These are phyloP conservation scores for Backusella australiensis DNA, from an alignment of 192 early-diverging fungal species.

Conservation along the genomic window DNA sequence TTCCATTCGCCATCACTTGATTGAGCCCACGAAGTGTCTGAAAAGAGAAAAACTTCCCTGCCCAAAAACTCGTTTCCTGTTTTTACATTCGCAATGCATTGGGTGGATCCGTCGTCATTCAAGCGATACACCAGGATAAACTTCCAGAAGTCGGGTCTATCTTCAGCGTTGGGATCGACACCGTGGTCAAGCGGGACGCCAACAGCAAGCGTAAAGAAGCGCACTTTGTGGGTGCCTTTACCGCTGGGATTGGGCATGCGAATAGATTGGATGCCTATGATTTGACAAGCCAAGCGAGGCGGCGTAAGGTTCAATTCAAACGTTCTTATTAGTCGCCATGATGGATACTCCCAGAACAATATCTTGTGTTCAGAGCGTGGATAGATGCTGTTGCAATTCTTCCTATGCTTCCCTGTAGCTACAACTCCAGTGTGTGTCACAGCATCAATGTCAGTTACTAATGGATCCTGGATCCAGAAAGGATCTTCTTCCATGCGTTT, in stretches of 20 bases:
- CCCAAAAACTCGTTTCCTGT: slow-evolving; percentile 15
- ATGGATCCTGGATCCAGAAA: slow-evolving; percentile 33
- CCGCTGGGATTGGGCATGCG: not conserved
- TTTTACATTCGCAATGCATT: slow-evolving; percentile 10
- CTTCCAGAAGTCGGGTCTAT: not conserved
- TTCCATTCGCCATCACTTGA: slow-evolving; percentile 12
- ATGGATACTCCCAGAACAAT: slow-evolving; percentile 36
- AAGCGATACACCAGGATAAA: not conserved
- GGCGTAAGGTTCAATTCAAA: slow-evolving; percentile 31
- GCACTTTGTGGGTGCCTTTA: not conserved
- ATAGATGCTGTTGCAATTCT: not conserved
- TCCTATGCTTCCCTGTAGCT: slow-evolving; percentile 36
- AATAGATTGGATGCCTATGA: slow-evolving; percentile 33
- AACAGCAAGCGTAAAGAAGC: slow-evolving; percentile 32
- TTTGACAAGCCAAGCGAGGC: slow-evolving; percentile 28
- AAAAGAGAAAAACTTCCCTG: slow-evolving; percentile 20
- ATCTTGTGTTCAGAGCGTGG: slow-evolving; percentile 30
- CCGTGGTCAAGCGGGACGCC: slow-evolving; percentile 18
- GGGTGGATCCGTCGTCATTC: slow-evolving; percentile 15
- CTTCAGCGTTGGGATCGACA: slow-evolving; percentile 1
- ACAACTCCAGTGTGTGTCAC: slow-evolving; percentile 24
- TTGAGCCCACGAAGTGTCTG: slow-evolving; percentile 12
- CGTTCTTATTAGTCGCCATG: slow-evolving; percentile 24
- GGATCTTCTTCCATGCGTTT: not conserved
- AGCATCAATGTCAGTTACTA: slow-evolving; percentile 32